phyloP scores from a whole-genome alignment of 176 grass and related monocot genomes.

The Saccharum officinarum region DNA sequence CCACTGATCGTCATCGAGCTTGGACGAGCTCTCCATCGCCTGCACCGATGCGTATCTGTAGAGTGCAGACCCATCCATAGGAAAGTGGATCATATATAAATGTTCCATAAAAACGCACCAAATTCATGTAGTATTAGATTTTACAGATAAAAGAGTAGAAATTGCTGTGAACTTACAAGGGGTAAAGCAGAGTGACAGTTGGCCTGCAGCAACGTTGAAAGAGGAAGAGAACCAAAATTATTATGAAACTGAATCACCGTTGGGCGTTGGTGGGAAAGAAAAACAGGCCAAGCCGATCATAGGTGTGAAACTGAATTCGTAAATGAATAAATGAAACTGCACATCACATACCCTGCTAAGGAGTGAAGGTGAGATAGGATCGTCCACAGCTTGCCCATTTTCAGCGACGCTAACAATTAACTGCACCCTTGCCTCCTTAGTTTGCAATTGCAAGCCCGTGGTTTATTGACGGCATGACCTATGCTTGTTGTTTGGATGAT shows the following conservation, averaged over 20 bases:
- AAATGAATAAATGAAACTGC: neutral
- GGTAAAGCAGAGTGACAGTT: constrained; percentile 55
- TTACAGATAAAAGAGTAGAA: neutral
- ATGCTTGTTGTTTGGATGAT: neutral
- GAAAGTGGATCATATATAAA: neutral
- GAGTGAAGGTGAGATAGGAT: constrained; percentile 48
- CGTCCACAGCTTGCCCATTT: constrained; percentile 46
- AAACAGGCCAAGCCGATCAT: neutral
- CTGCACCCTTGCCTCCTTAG: neutral
- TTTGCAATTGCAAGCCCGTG: neutral
- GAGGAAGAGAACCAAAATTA: neutral
- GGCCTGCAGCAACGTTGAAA: constrained; percentile 33
- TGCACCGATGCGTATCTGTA: constrained; percentile 47
- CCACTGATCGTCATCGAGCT: constrained; percentile 59
- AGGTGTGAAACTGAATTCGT: neutral
- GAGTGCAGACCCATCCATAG: neutral
- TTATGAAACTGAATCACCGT: neutral
- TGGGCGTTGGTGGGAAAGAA: neutral
- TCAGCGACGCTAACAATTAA: neutral
- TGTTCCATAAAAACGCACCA: neutral
- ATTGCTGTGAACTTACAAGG: constrained; percentile 43
- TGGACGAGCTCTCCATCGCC: constrained; percentile 47
- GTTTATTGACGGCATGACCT: neutral
- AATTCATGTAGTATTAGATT: neutral
- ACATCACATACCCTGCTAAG: constrained; percentile 51